These are phyloP conservation scores for Cyberlindnera euphorbiiphila DNA, from an alignment of 805 yeast species.

Conservation along the genomic window DNA sequence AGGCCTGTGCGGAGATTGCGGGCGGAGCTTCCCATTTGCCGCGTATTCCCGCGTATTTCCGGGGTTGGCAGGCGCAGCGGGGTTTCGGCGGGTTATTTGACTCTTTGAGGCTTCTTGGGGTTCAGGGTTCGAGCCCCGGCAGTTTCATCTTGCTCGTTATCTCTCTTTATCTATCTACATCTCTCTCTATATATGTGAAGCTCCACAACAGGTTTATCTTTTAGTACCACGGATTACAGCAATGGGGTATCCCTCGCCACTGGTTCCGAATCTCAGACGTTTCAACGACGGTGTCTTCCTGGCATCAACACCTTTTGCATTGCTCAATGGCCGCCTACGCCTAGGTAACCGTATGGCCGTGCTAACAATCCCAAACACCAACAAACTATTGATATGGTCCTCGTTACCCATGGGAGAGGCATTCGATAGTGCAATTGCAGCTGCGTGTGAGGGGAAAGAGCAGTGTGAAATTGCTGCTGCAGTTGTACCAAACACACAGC, in stretches of 20 bases:
- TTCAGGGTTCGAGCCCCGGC: too few species aligned
- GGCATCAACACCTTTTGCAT: constrained; percentile 35
- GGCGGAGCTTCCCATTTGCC: too few species aligned
- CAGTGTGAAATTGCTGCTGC: constrained; percentile 43
- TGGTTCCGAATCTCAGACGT: constrained; percentile 36
- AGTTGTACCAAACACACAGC: constrained; percentile 61
- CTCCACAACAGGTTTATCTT: too few species aligned
- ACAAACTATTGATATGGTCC: constrained; percentile 46
- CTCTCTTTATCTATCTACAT: too few species aligned
- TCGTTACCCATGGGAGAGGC: constrained; percentile 52
- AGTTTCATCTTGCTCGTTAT: too few species aligned
- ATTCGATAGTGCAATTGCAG: constrained; percentile 37
- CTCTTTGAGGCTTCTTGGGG: too few species aligned
- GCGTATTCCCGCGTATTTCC: too few species aligned
- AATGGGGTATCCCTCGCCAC: constrained; percentile 38
- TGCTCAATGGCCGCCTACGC: constrained; percentile 26
- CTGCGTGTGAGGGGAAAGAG: constrained; percentile 32
- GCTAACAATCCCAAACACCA: constrained; percentile 26
- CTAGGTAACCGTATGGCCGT: constrained; percentile 40
- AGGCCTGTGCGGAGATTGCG: too few species aligned
- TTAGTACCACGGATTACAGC: too few species aligned
- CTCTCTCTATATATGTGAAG: too few species aligned
- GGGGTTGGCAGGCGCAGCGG: too few species aligned
- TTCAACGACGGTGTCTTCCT: constrained; percentile 31
- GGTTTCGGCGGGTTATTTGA: too few species aligned